Evolutionary conservation across 2,329 filamentous ascomycete genomes (phyloP).

Genomic region (Cadophora sp.): DNA sequence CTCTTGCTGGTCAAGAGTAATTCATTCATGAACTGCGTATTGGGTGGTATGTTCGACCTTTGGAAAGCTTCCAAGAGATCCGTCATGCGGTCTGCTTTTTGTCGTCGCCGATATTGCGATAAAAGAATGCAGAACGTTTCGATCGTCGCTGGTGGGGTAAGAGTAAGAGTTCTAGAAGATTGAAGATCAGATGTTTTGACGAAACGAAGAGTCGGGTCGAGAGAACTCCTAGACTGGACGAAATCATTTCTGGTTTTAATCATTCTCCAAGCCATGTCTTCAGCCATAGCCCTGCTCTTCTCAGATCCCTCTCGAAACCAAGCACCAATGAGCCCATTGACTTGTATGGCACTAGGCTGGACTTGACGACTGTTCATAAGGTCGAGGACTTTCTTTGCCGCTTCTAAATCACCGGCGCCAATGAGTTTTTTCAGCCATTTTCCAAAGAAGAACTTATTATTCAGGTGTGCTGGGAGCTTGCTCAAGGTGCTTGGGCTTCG

Average conservation of each 20-base stretch:
- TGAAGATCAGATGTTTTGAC: constrained; percentile 26
- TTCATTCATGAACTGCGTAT: constrained; percentile 82
- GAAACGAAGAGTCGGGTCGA: constrained; percentile 3
- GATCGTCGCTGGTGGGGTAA: constrained; percentile 67
- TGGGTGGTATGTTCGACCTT: constrained; percentile 68
- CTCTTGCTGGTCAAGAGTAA: constrained; percentile 58
- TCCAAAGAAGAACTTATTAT: constrained; percentile 83
- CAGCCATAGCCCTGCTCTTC: constrained; percentile 64
- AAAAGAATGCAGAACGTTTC: constrained; percentile 82
- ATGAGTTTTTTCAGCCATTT: constrained; percentile 90
- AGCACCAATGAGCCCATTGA: constrained; percentile 83
- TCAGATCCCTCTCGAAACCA: constrained; percentile 71
- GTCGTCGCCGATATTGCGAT: constrained; percentile 71
- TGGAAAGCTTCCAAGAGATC: constrained; percentile 68
- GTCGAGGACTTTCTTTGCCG: constrained; percentile 74
- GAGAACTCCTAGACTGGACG: constrained; percentile 53
- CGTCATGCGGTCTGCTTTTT: constrained; percentile 62
- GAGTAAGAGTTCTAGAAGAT: constrained; percentile 45
- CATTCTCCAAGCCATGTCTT: constrained; percentile 78
- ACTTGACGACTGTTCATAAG: constrained; percentile 77
- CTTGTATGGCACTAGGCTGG: constrained; percentile 72
- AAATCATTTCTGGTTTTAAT: constrained; percentile 70
- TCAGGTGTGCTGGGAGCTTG: constrained; percentile 56
- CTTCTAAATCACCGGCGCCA: constrained; percentile 72
- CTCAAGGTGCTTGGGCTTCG: constrained; percentile 46